phyloP scores from a whole-genome alignment of 495 filamentous ascomycete genomes.

The Penicillium bialowiezense region DNA sequence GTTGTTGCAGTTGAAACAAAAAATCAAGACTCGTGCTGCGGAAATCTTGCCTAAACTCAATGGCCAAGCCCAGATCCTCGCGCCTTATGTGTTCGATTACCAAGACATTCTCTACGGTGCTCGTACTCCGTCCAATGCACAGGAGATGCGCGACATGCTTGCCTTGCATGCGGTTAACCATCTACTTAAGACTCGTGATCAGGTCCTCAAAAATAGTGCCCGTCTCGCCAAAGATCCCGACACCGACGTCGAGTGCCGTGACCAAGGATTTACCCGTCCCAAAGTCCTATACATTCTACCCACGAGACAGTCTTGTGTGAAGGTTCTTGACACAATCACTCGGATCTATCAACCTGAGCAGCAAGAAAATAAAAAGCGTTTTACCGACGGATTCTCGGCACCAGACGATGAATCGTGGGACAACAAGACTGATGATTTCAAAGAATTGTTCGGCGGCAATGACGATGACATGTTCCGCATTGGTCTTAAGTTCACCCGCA shows the following conservation, averaged over 20 bases:
- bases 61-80: conserved; percentile 31
- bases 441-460: conserved; percentile 87
- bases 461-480: conserved; percentile 95
- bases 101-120: conserved; percentile 75
- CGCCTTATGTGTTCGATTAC: conserved; percentile 63
- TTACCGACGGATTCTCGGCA: conserved; percentile 72
- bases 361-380: conserved; percentile 92
- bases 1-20: conserved; percentile 42
- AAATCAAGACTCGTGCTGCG: conserved; percentile 34
- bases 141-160: conserved; percentile 65
- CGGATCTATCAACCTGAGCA: conserved; percentile 76
- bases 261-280: conserved; percentile 94
- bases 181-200: conserved; percentile 87
- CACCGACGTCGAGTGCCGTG: conserved; percentile 73
- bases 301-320: conserved; percentile 78
- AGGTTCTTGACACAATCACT: conserved; percentile 70
- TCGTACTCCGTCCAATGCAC: conserved; percentile 62
- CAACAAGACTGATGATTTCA: conserved; percentile 82
- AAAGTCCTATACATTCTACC: conserved; percentile 88
- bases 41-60: conserved; percentile 33
- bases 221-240: conserved; percentile 60
- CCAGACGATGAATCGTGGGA: conserved; percentile 60
- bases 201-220: conserved; percentile 86
- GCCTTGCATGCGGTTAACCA: conserved; percentile 88
- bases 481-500: conserved; percentile 91